Percentiles rank a stretch among this genome's conserved stretches.
phyloP scores from a whole-genome alignment of 805 yeast genomes.

The Yamadazyma takamatsuzukensis region DNA sequence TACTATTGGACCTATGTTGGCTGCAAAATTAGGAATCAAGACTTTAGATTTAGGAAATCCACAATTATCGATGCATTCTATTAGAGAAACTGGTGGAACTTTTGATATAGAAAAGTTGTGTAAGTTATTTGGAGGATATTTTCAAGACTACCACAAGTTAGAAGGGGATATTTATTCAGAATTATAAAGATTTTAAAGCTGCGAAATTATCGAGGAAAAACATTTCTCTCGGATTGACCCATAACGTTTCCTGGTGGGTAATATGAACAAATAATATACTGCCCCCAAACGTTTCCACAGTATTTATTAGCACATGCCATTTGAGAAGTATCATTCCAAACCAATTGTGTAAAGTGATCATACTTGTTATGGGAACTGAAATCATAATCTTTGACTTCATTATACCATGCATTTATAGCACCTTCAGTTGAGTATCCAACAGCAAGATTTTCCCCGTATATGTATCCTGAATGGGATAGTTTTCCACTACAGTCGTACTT shows the following conservation, averaged over 20 bases:
- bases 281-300: constrained; percentile 31
- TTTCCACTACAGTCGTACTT: constrained; percentile 33
- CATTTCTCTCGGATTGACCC: constrained; percentile 20
- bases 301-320: constrained; percentile 34
- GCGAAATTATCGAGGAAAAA: constrained; percentile 17
- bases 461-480: constrained; percentile 32
- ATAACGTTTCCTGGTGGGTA: constrained; percentile 29
- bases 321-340: constrained; percentile 31
- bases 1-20: constrained; percentile 91
- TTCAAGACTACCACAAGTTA: constrained; percentile 30
- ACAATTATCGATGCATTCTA: constrained; percentile 89
- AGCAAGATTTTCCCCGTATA: constrained; percentile 39
- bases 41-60: constrained; percentile 91
- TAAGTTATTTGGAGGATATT: constrained; percentile 60
- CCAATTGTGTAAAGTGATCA: constrained; percentile 37
- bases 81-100: constrained; percentile 87
- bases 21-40: constrained; percentile 81
- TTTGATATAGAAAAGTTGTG: constrained; percentile 65
- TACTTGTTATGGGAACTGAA: constrained; percentile 25
- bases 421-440: constrained; percentile 31
- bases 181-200: not conserved
- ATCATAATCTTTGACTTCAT: constrained; percentile 28
- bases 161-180: constrained; percentile 26
- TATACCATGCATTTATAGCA: constrained; percentile 39
- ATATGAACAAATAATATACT: constrained; percentile 38